Evolutionary conservation across 177 flowering plant species (phyloP).

Genomic region (Telopea speciosissima): DNA sequence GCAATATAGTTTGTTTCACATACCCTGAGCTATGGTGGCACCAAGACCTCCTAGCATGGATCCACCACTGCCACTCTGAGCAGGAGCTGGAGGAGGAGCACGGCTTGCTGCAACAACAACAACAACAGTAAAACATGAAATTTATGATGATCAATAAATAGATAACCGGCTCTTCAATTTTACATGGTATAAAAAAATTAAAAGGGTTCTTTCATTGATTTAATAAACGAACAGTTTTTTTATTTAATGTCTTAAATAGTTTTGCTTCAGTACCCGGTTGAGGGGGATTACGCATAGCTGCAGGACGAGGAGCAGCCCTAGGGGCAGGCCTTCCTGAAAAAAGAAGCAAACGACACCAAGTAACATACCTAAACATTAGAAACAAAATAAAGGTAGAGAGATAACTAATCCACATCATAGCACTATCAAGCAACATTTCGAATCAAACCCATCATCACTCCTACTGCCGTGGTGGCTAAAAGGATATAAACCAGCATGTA

Average conservation of each 20-base stretch:
- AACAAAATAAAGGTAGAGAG: background rate
- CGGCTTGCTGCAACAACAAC: constrained; percentile 42
- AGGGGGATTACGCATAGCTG: constrained; percentile 12
- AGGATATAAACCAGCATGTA: background rate
- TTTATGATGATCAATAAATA: background rate
- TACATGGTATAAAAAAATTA: too few relatives aligned
- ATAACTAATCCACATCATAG: background rate
- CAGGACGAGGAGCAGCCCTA: constrained; percentile 8
- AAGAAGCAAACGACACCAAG: background rate
- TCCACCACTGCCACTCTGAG: constrained; percentile 54
- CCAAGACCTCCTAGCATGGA: constrained; percentile 59
- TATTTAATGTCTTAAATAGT: too few relatives aligned
- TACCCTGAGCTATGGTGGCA: constrained; percentile 88
- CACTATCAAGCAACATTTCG: background rate
- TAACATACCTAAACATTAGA: background rate
- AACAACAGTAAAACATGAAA: background rate
- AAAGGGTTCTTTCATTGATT: background rate
- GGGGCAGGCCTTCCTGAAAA: constrained; percentile 15
- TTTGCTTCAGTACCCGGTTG: constrained; percentile 10
- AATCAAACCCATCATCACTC: background rate
- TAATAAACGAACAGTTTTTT: too few relatives aligned
- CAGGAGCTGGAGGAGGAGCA: constrained; percentile 89
- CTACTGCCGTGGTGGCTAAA: too few relatives aligned
- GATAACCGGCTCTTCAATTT: too few relatives aligned
- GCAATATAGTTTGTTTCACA: background rate